Conservation (phyloP, 768 basidiomycete genomes). For the Tylopilus felleus region DNA sequence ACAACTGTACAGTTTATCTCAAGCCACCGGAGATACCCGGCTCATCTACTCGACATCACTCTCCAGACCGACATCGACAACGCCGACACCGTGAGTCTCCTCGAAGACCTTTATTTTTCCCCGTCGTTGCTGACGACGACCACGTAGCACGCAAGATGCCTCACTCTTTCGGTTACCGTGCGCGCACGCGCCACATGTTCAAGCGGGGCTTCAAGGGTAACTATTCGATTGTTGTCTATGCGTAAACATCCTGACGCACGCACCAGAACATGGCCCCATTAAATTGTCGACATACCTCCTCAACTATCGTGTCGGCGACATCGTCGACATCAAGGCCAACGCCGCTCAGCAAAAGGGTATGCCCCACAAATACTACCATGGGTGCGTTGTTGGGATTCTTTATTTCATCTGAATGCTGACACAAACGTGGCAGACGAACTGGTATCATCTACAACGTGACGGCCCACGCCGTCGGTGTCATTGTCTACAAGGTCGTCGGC, state of each 20-base stretch:
- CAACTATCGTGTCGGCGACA: constrained; percentile 94
- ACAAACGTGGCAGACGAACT: constrained; percentile 64
- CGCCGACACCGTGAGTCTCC: constrained; percentile 43
- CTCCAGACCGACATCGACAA: constrained; percentile 51
- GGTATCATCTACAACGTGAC: constrained; percentile 99
- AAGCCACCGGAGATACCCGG: constrained; percentile 68
- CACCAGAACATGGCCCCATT: constrained; percentile 80
- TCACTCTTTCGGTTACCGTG: constrained; percentile 99
- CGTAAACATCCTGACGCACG: constrained; percentile 6
- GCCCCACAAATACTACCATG: constrained; percentile 99
- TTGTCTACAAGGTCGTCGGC: constrained; percentile 97
- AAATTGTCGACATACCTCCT: constrained; percentile 91
- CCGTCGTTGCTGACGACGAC: constrained; percentile 9
- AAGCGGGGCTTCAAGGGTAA: constrained; percentile 97
- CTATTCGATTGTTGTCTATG: constrained; percentile 23
- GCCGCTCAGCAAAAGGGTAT: constrained; percentile 99
- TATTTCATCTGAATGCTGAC: neutral
- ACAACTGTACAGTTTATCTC: constrained; percentile 63
- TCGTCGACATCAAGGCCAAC: constrained; percentile 99
- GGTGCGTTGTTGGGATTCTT: constrained; percentile 47
- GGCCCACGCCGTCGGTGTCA: constrained; percentile 90
- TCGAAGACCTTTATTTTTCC: constrained; percentile 10
- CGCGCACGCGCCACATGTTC: constrained; percentile 99
- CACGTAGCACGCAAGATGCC: constrained; percentile 79
- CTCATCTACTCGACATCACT: constrained; percentile 25